phyloP scores from a whole-genome alignment of 768 basidiomycete genomes.

The Tulasnella sp. region DNA sequence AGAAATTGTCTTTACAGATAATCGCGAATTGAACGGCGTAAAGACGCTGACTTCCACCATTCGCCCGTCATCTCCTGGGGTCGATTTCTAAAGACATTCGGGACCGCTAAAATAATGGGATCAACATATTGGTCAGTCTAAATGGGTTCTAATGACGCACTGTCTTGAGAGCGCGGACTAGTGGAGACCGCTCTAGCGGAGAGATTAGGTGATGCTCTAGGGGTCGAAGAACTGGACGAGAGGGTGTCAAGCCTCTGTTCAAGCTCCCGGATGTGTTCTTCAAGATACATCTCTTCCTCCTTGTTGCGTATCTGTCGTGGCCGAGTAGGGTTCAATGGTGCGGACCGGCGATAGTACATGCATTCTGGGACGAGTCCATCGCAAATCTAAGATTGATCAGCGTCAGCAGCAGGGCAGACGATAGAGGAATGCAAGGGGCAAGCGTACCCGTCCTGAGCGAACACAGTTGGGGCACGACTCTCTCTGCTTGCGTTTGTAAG shows the following conservation, averaged over 20 bases:
- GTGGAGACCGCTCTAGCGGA: background rate
- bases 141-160: background rate
- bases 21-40: background rate
- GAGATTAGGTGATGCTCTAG: background rate
- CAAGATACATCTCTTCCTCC: background rate
- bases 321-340: background rate
- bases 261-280: background rate
- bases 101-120: background rate
- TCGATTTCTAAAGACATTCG: background rate
- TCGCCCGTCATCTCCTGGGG: background rate
- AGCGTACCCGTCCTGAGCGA: background rate
- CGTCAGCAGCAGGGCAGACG: background rate
- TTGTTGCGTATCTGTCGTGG: background rate
- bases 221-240: background rate
- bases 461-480: background rate
- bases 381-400: background rate
- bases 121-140: background rate
- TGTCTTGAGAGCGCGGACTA: background rate
- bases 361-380: background rate
- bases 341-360: background rate
- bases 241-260: background rate
- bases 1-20: background rate
- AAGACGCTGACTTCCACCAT: background rate
- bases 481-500: background rate
- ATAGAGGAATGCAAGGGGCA: background rate